These are phyloP conservation scores for Penicillium sp. DNA, from an alignment of 2,329 filamentous ascomycete species.

Conservation along the genomic window DNA sequence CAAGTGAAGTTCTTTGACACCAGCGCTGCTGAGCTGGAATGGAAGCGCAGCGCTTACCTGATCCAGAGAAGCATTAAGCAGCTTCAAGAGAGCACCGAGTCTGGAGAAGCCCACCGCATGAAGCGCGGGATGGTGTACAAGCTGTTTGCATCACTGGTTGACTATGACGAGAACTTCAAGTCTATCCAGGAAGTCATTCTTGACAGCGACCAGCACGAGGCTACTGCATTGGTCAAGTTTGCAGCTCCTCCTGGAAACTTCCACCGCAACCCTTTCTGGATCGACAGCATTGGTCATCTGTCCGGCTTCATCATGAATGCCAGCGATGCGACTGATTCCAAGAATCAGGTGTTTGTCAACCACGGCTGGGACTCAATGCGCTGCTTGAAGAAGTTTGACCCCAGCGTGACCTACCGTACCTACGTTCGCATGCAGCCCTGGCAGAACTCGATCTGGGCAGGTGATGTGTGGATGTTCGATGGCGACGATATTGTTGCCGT, in stretches of 20 bases:
- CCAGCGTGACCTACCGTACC: conserved; percentile 52
- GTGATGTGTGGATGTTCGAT: conserved; percentile 58
- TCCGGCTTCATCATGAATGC: conserved; percentile 59
- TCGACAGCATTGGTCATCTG: conserved; percentile 54
- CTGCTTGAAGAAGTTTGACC: conserved; percentile 49
- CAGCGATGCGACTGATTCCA: conserved; percentile 54
- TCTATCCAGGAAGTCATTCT: conserved; percentile 57
- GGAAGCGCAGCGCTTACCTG: conserved; percentile 62
- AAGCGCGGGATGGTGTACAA: conserved; percentile 75
- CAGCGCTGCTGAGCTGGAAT: conserved; percentile 22
- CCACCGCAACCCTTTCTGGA: conserved; percentile 56
- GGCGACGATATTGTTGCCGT: conserved; percentile 56
- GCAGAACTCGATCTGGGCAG: conserved; percentile 51
- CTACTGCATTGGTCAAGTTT: conserved; percentile 52
- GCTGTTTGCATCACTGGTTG: conserved; percentile 56
- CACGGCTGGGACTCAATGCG: conserved; percentile 59
- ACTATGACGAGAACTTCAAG: conserved; percentile 53
- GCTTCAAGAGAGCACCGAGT: conserved; percentile 56
- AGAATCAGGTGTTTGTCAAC: conserved; percentile 57
- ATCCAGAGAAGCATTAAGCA: conserved; percentile 59
- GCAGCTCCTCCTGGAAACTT: conserved; percentile 53
- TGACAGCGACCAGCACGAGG: conserved; percentile 52
- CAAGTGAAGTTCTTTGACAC: conserved; percentile 33
- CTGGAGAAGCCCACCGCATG: conserved; percentile 65
- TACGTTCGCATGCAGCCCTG: conserved; percentile 58